These are phyloP conservation scores for Hyphopichia wangnamkhiaoensis DNA, from an alignment of 1,139 yeast species.

Conservation along the genomic window DNA sequence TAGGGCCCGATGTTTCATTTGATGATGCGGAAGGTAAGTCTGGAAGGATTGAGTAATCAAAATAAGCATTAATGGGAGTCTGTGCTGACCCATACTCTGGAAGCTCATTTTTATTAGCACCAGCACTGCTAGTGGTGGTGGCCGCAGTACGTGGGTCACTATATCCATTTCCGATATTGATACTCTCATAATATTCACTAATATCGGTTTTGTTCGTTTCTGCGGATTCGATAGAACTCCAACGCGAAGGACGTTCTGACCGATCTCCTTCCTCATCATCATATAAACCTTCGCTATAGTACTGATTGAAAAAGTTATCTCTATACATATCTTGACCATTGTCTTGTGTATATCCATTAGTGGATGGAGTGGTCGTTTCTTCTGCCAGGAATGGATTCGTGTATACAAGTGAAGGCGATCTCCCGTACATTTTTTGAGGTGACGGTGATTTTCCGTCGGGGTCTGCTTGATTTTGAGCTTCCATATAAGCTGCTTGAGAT, in stretches of 20 bases:
- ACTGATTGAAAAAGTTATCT: background rate
- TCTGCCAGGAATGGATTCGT: conserved; percentile 1
- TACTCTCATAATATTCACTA: conserved; percentile 9
- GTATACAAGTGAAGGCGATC: conserved; percentile 17
- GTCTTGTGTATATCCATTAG: conserved; percentile 3
- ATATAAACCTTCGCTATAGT: conserved; percentile 7
- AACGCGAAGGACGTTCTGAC: conserved; percentile 13
- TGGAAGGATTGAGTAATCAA: conserved; percentile 45
- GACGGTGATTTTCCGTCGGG: conserved; percentile 31
- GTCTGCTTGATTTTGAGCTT: background rate
- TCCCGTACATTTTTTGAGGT: conserved; percentile 22
- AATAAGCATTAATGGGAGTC: conserved; percentile 31
- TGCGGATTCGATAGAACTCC: conserved; percentile 17
- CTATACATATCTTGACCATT: conserved; percentile 1
- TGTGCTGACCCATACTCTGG: conserved; percentile 12
- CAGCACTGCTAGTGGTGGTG: conserved; percentile 2
- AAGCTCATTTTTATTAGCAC: conserved; percentile 8
- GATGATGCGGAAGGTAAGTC: conserved; percentile 33
- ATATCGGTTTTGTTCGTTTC: conserved; percentile 13
- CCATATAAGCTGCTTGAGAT: conserved; percentile 6
- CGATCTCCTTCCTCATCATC: conserved; percentile 10
- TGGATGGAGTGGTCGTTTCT: too few relatives aligned
- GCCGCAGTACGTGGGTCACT: background rate
- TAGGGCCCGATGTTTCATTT: background rate
- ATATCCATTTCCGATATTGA: background rate